Percentiles rank a stretch among this genome's conserved stretches.
These are phyloP conservation scores for Colletotrichum scovillei DNA, from an alignment of 2,329 filamentous ascomycete genomes.

Conservation along the genomic window DNA sequence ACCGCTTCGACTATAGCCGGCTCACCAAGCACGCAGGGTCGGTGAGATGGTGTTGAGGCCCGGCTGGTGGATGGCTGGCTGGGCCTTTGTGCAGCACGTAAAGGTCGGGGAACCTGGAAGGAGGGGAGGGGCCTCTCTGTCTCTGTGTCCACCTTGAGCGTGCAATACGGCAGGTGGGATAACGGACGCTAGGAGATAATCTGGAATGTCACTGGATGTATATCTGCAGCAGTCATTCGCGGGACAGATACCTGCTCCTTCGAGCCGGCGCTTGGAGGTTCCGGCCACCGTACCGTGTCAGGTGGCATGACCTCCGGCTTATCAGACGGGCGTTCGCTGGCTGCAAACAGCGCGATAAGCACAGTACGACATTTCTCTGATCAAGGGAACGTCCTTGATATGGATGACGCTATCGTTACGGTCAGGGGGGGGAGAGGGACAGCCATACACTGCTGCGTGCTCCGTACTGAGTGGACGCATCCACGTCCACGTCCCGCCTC, in stretches of 20 bases:
- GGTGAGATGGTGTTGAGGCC: constrained; percentile 35
- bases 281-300: constrained; percentile 29
- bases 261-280: constrained; percentile 15
- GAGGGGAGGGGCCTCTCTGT: neutral
- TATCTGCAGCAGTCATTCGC: constrained; percentile 9
- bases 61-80: constrained; percentile 23
- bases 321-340: constrained; percentile 6
- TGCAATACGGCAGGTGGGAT: constrained; percentile 17
- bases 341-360: constrained; percentile 28
- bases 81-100: constrained; percentile 23
- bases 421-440: neutral
- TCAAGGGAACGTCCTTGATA: neutral
- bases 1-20: constrained; percentile 30
- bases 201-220: constrained; percentile 17
- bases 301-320: constrained; percentile 1
- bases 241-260: constrained; percentile 12
- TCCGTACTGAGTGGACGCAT: neutral
- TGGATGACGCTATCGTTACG: constrained; percentile 31
- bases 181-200: neutral
- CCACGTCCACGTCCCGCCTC: neutral
- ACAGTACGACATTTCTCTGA: constrained; percentile 5
- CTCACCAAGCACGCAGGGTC: constrained; percentile 33
- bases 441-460: too few species aligned
- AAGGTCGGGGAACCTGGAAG: constrained; percentile 2
- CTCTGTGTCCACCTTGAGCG: constrained; percentile 6